Evolutionary conservation across 163 green algal species (phyloP), one percentile per base, ranked within the genome.

Genomic region (Coccomyxa subellipsoidea): DNA sequence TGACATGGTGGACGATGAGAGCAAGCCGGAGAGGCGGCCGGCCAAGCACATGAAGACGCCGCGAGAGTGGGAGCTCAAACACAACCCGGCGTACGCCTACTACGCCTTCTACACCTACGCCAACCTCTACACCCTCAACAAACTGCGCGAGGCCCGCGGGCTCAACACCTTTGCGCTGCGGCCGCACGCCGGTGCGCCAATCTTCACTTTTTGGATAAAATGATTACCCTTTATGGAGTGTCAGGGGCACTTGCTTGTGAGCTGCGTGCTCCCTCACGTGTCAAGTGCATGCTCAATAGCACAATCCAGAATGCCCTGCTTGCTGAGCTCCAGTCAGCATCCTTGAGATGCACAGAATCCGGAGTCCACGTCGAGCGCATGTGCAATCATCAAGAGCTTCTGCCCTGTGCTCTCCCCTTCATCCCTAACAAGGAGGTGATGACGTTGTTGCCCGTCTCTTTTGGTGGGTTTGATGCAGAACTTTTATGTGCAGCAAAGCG

Each of bases 1-100:
- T 87, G 97, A 99, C 91, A 97, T 99, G 91, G 97, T 99, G 80
- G 97, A 99, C 80, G 97, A 99, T 83, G 97, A 99, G 93, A 96
- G 90, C 84, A 98, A 97, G 90, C 96, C 96, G 12, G 97, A 99
- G 92, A 88, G 97, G n/a, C 93, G 97, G 59, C 95, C 96, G 72
- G 96, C 89, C 71, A 99, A 99, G 91, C 93, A 98, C 91, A 97
- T 97, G 92, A 93, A 92, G 34, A 86, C 85, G 2, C 90, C 95
- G 0, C 85, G 82, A 15, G 90, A 97, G 66, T 99, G 97, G 97
- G 94, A 93, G 85, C 93, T 93, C 73, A 95, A 96, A 87, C 93
- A 98, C 93, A 99, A 99, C 90, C 96, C 97, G n/a, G 92, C 95
- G 0, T 98, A 97, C 89, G 89, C 89, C 37, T 99, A 99, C 90